Evolutionary conservation across 305 asterid species (phyloP), one percentile per base, ranked within the genome.

Genomic region (Lippia alba): DNA sequence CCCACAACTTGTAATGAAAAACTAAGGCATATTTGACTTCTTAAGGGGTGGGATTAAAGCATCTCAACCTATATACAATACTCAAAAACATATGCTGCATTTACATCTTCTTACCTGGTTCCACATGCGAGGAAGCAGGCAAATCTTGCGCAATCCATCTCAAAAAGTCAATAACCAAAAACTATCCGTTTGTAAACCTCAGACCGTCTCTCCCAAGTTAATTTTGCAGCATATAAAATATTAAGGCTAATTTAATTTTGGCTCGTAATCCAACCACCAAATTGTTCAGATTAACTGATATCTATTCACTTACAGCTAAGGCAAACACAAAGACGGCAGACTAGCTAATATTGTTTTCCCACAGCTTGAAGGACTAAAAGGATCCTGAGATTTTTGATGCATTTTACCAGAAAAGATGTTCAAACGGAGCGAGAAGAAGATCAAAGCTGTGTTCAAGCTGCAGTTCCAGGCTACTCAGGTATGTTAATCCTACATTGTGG

Each of bases 401-500:
- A 12, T 32, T 73, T 33, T 57, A 68, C 64, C 71, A 61, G 70
- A 70, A 18, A 87, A 78, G 67, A 93, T 93, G 98, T 93, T 93
- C 85, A 93, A 81, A 83, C 78, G 83, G 70, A 86, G 85, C 66
- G 91, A 93, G 82, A 90, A 85, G 74, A 92, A 91, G 89, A 86
- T 86, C 87, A 90, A 89, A 77, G 92, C 85, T n/a, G 82, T 91
- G 48, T 93, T 93, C 80, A 80, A 79, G 81, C 78, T 93, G 97
- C 93, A 85, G 54, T 91, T 93, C 83, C 91, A 86, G 62, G 97
- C 93, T 51, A 89, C 98, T 39, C 94, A 89, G 97, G 98, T 93
- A 79, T 8, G 70, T 34, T 70, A 56, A 63, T 8, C 71, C 71
- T 55, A 56, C 75, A 69, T 56, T 63, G 71, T 41, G 40, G 58